These are phyloP conservation scores for Cylindrotheca closterium DNA, from an alignment of 108 stramenopile species.

Conservation along the genomic window DNA sequence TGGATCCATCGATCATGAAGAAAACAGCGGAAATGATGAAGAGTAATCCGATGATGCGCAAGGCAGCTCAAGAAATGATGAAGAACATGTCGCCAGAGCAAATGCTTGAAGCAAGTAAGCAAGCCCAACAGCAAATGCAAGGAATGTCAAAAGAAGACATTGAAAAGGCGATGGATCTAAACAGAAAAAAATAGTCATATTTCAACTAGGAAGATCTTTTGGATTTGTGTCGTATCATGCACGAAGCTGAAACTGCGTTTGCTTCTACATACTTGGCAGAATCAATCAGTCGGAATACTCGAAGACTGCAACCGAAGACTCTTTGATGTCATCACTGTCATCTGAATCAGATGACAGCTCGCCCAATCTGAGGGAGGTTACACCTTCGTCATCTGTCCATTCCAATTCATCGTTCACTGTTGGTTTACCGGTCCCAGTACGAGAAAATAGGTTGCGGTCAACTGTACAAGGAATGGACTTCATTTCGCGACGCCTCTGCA, in stretches of 20 bases:
- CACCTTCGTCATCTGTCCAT: background rate
- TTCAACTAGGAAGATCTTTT: no score
- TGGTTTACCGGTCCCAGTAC: no score
- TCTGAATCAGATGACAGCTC: background rate
- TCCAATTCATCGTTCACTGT: background rate
- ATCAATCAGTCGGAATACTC: background rate
- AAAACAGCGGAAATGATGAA: constrained; percentile 66
- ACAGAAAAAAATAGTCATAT: background rate
- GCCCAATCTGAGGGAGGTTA: background rate
- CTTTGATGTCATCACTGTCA: background rate
- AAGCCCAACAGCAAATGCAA: constrained; percentile 70
- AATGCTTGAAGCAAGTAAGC: constrained; percentile 60
- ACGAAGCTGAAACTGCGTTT: no score
- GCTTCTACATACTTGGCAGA: no score
- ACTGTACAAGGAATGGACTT: no score
- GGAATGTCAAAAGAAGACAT: constrained; percentile 20
- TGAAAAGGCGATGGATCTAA: constrained; percentile 6
- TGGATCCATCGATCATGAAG: constrained; percentile 64
- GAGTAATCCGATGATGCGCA: constrained; percentile 64
- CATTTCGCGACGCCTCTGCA: no score
- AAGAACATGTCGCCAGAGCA: constrained; percentile 68
- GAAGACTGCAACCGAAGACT: background rate
- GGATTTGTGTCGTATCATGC: no score
- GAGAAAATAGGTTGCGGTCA: no score
- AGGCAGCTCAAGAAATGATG: constrained; percentile 66